phyloP scores from a whole-genome alignment of 2,329 filamentous ascomycete genomes.

The Neofusicoccum sp. region DNA sequence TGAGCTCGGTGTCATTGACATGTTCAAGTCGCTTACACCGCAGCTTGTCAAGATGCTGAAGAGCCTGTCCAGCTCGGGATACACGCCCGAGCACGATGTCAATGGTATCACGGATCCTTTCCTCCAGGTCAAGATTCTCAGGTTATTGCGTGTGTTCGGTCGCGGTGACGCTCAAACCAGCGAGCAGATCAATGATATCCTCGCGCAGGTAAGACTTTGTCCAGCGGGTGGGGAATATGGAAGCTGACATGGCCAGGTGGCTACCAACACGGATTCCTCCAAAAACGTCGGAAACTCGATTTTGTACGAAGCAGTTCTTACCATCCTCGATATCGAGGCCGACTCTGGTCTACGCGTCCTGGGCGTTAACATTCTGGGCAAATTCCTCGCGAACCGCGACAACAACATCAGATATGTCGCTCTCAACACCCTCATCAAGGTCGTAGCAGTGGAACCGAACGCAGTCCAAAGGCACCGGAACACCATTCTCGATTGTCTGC shows the following conservation, averaged over 20 bases:
- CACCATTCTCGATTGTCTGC: slow-evolving; percentile 92
- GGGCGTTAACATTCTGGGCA: slow-evolving; percentile 97
- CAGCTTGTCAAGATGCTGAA: slow-evolving; percentile 89
- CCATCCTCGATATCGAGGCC: slow-evolving; percentile 96
- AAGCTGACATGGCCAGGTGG: slow-evolving; percentile 58
- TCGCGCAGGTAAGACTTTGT: slow-evolving; percentile 66
- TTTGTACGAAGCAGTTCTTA: slow-evolving; percentile 93
- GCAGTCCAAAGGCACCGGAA: slow-evolving; percentile 96
- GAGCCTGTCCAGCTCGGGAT: slow-evolving; percentile 89
- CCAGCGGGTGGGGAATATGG: background rate
- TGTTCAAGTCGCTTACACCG: slow-evolving; percentile 85
- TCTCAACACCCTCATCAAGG: slow-evolving; percentile 95
- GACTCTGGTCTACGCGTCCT: slow-evolving; percentile 92
- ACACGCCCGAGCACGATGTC: slow-evolving; percentile 96
- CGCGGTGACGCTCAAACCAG: slow-evolving; percentile 85
- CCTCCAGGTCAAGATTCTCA: slow-evolving; percentile 93
- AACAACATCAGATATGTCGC: slow-evolving; percentile 99
- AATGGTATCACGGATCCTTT: slow-evolving; percentile 98
- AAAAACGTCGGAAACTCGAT: slow-evolving; percentile 99
- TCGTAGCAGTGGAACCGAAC: slow-evolving; percentile 96
- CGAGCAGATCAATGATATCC: slow-evolving; percentile 97
- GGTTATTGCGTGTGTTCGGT: slow-evolving; percentile 81
- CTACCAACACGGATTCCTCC: slow-evolving; percentile 95
- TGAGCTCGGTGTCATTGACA: slow-evolving; percentile 87
- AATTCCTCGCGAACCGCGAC: slow-evolving; percentile 96